Base-by-base conservation (phyloP, 257 asterid genomes). In the Gardenia jasminoides region DNA sequence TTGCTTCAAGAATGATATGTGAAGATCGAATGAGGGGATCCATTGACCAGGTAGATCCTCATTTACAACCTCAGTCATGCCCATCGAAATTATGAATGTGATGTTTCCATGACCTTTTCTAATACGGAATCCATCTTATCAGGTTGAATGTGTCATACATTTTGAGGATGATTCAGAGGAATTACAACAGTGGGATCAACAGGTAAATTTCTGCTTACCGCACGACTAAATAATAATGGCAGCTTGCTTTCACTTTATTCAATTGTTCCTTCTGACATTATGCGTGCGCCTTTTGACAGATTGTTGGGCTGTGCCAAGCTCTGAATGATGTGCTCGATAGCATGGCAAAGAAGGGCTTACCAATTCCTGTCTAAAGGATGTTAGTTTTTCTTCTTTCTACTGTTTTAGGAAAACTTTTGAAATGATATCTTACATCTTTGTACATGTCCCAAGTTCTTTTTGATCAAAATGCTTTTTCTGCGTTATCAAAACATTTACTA, bases 11-110 rank as follows among this genome's bases (percentile, higher is more conserved):
- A 88, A 96, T 93, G 99, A 92, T 96, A 10, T 90, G 79, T 48
- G 99, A 96, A 89, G 99, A 96, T 86, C 90, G 99, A 85, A 96
- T 93, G 99, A 89, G 90, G 80, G 99, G 98, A 68, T 96, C 98
- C 26, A 93, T 96, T 84, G 99, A 96, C 83, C 99, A 96, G 99
- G 99, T 90, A 87, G 41, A 78, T 75, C 39, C 69, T 3, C n/a
- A n/a, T n/a, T n/a, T n/a, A 8, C 1, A 19, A 39, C 33, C 9
- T 70, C 8, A 11, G 10, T 33, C 72, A 31, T 69, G 9, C 50
- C 48, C 22, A 20, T 48, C 26, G 39, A 24, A 36, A 68, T 7
- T 36, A 48, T 17, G 67, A 39, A 4, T 39, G 9, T 58, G 75
- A 43, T 43, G 58, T 33, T 43, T 22, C 33, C 28, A 26, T 65